phyloP scores from a whole-genome alignment of 1,139 yeast species.

The Kluyveromyces sp. region DNA sequence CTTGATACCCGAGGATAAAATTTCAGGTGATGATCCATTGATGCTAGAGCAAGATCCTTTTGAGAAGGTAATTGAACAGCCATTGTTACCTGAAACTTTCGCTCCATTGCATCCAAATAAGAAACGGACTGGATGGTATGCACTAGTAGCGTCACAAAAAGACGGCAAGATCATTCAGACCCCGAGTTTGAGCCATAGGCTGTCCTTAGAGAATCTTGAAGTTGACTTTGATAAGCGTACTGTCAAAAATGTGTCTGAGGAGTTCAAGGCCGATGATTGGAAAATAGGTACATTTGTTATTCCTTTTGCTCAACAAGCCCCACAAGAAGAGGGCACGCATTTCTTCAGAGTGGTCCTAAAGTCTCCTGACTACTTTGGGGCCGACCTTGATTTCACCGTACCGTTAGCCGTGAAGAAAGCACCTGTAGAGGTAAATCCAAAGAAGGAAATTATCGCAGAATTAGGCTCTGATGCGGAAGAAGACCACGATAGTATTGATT shows the following conservation, averaged over 20 bases:
- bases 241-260: constrained; percentile 24
- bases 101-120: constrained; percentile 72
- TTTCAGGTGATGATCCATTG: constrained; percentile 16
- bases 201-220: constrained; percentile 25
- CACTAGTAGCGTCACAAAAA: constrained; percentile 59
- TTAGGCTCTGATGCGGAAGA: constrained; percentile 31
- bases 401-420: constrained; percentile 52
- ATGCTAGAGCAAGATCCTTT: constrained; percentile 51
- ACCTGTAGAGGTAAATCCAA: constrained; percentile 31
- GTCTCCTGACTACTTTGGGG: constrained; percentile 63
- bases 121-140: constrained; percentile 56
- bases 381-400: constrained; percentile 63
- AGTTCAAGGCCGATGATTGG: constrained; percentile 40
- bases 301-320: constrained; percentile 66
- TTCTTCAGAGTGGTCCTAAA: constrained; percentile 60
- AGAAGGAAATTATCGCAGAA: constrained; percentile 13
- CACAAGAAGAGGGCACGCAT: constrained; percentile 53
- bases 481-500: constrained; percentile 40
- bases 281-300: constrained; percentile 65
- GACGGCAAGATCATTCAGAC: constrained; percentile 74
- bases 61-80: constrained; percentile 56
- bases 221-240: constrained; percentile 27
- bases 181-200: constrained; percentile 46
- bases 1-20: constrained; percentile 34
- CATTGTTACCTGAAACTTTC: constrained; percentile 52